Conservation (phyloP, 805 yeast species). For the Ogataea nakhonphanomensis region DNA sequence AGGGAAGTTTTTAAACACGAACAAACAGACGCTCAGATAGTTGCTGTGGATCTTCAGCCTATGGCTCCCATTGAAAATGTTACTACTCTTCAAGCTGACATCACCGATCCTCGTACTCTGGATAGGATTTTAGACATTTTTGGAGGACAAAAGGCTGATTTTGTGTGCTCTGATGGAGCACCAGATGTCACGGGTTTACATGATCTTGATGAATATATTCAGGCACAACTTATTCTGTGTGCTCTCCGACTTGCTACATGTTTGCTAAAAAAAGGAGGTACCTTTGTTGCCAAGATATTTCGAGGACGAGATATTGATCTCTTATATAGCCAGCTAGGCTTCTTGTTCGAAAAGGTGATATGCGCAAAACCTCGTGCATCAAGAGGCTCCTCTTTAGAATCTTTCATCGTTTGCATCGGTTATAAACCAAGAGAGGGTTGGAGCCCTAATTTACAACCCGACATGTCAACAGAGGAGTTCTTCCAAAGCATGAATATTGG, state of each 20-base stretch:
- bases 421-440: slow-evolving; percentile 82
- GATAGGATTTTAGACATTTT: slow-evolving; percentile 71
- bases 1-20: slow-evolving; percentile 49
- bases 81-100: slow-evolving; percentile 89
- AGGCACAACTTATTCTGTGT: slow-evolving; percentile 87
- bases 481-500: slow-evolving; percentile 64
- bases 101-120: slow-evolving; percentile 91
- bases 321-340: slow-evolving; percentile 87
- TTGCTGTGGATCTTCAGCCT: slow-evolving; percentile 95
- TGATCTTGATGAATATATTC: slow-evolving; percentile 94
- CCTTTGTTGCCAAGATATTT: slow-evolving; percentile 93
- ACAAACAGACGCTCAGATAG: slow-evolving; percentile 53
- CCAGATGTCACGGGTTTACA: slow-evolving; percentile 98
- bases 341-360: slow-evolving; percentile 77
- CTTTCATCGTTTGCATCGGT: slow-evolving; percentile 89
- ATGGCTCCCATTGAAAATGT: slow-evolving; percentile 96
- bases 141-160: slow-evolving; percentile 91
- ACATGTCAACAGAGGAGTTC: slow-evolving; percentile 73
- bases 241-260: slow-evolving; percentile 92
- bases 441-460: slow-evolving; percentile 58
- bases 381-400: slow-evolving; percentile 89
- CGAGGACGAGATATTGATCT: slow-evolving; percentile 95
- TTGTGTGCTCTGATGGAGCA: slow-evolving; percentile 96
- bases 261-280: slow-evolving; percentile 82
- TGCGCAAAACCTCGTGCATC: slow-evolving; percentile 97